Base-by-base conservation (phyloP, 2,329 filamentous ascomycete species). In the Grosmannia huntii region DNA sequence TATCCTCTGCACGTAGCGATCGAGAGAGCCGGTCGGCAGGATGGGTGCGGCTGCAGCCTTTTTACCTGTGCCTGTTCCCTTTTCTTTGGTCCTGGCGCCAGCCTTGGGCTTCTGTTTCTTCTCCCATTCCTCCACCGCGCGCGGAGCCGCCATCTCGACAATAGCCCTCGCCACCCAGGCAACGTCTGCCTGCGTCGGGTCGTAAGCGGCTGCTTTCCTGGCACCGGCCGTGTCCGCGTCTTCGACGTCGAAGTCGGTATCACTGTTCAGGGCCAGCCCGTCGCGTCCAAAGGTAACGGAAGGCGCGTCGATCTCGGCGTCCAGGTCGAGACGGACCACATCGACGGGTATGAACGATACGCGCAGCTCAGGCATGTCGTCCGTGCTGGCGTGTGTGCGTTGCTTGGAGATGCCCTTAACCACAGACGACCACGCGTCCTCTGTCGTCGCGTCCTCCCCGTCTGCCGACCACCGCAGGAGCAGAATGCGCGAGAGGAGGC, bases 291-390 rank as follows among this genome's bases (percentile, higher is more conserved):
- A 77, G 0, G 68, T 62, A 3, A 80, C 76, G 1, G 76, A 62
- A 1, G 57, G 57, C 21, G 54, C 46, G 50, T 62, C 62, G 33
- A 83, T 79, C 67, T 96, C 91, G 0, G 78, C 76, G 12, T 83
- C 80, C 27, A 96, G 72, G 65, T 95, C 84, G 46, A 97, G 78
- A 0, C 84, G 83, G 2, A 96, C 89, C 19, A 96, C 78, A 33
- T 87, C 80, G 2, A 83, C 77, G 0, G 94, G 94, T 5, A 85
- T 75, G 66, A 87, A 95, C 1, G 87, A 84, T 25, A 97, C 72
- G 7, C 92, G 85, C 11, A 96, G 69, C 68, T 97, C 92, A 1
- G 84, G 78, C 5, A 84, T 82, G 1, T 79, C 83, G 67, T 95
- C 92, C 0, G 86, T 91, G 56, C 81, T 85, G 50, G 82, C 79